These are phyloP conservation scores for Sclerotinia minor DNA, from an alignment of 2,329 filamentous ascomycete species.

Conservation along the genomic window DNA sequence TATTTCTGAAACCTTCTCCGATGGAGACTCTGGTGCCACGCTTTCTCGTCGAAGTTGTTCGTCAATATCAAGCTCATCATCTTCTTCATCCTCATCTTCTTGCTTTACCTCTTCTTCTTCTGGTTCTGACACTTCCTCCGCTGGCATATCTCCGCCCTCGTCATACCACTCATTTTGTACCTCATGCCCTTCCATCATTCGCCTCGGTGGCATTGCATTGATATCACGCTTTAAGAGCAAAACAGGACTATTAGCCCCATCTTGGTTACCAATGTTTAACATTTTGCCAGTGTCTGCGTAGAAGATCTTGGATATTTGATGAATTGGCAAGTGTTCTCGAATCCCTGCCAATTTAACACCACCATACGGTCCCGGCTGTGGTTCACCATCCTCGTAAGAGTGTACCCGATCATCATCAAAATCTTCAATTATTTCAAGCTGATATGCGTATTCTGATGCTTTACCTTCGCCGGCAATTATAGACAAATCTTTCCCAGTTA, in stretches of 20 bases:
- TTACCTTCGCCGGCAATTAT: slow-evolving; percentile 34
- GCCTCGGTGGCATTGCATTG: slow-evolving; percentile 64
- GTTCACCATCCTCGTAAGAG: slow-evolving; percentile 60
- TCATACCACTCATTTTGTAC: slow-evolving; percentile 32
- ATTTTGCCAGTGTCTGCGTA: slow-evolving; percentile 76
- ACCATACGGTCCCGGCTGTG: slow-evolving; percentile 56
- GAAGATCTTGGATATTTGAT: slow-evolving; percentile 75
- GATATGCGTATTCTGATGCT: slow-evolving; percentile 64
- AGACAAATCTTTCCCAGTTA: slow-evolving; percentile 26
- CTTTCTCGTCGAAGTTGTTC: slow-evolving; percentile 40
- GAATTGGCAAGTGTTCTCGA: slow-evolving; percentile 65
- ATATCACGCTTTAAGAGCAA: slow-evolving; percentile 67
- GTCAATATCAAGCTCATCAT: slow-evolving; percentile 42
- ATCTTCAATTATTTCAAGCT: slow-evolving; percentile 68
- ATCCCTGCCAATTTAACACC: slow-evolving; percentile 63
- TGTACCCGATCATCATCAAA: slow-evolving; percentile 69
- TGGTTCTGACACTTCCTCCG: slow-evolving; percentile 28
- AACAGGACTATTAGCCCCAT: slow-evolving; percentile 66
- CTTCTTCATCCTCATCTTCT: slow-evolving; percentile 34
- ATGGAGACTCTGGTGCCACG: slow-evolving; percentile 25
- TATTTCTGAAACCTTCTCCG: slow-evolving; percentile 23
- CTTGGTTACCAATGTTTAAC: slow-evolving; percentile 66
- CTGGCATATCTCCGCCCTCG: slow-evolving; percentile 25
- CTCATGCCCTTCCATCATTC: slow-evolving; percentile 56
- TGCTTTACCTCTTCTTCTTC: slow-evolving; percentile 39